Evolutionary conservation across 73 alveolate species (phyloP), one percentile per base, ranked within the genome.

Genomic region (Symbiodinium pilosum): DNA sequence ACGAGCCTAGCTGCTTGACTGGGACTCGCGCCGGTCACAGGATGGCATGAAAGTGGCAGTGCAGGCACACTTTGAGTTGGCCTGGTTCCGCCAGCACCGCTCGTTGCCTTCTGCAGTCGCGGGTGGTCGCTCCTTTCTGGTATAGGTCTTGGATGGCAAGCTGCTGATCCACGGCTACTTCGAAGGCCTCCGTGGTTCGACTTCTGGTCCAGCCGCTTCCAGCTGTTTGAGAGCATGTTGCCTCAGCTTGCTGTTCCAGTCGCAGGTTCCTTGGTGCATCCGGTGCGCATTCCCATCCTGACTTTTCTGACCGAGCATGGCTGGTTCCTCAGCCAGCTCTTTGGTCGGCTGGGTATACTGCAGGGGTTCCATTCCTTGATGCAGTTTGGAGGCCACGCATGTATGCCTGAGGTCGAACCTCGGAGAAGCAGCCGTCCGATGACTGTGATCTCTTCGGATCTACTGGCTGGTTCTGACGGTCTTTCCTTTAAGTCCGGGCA

Each of bases 21-120:
- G 68, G 68, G 68, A 16, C 12, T 51, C 68, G 68, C 44, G n/a
- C 42, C 24, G 83, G 39, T 14, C 4, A 21, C 97, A 91, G 97
- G 97, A 91, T 26, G 97, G 97, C 97, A 91, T 91, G 97, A 91
- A 91, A 71, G 97, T 91, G 21, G 97, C 97, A 1, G 97, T 91
- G 39, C 97, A 91, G 88, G 97, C 84, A 69, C 14, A 83, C 59
- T 47, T 6, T 47, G 59, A 6, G 59, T 6, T 47, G 59, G 14
- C 59, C 6, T 9, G 59, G 21, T 14, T 14, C 59, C 59, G 21
- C 59, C 59, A 9, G 59, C 59, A 6, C 59, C 59, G 21, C 59
- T 6, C 59, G n/a, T n/a, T n/a, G n/a, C 59, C 6, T 14, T 47
- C 59, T 47, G 59, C 59, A 47, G n/a, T n/a, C n/a, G n/a, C n/a